Evolutionary conservation across 2,329 filamentous ascomycete genomes (phyloP).

Genomic region (Pseudonectria foliicola): DNA sequence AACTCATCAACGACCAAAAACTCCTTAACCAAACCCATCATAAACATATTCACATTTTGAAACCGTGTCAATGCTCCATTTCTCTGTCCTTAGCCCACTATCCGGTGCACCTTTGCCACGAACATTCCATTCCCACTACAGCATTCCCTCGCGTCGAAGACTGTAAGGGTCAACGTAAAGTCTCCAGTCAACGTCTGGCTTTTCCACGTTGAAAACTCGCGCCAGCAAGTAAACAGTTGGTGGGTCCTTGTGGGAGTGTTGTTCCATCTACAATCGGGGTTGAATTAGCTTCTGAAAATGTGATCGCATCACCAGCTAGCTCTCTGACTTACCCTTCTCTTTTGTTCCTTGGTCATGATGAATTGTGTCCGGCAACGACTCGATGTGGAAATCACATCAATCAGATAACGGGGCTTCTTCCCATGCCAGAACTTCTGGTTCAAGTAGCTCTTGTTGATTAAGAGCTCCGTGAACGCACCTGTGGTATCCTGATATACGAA

Average conservation of each 20-base stretch:
- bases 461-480: slow-evolving; percentile 25
- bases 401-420: slow-evolving; percentile 32
- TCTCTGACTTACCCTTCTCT: slow-evolving; percentile 32
- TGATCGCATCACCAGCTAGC: no score
- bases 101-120: no score
- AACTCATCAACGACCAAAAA: no score
- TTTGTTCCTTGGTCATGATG: slow-evolving; percentile 40
- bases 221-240: slow-evolving; percentile 33
- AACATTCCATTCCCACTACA: slow-evolving; percentile 10
- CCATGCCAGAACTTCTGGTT: slow-evolving; percentile 17
- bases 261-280: slow-evolving; percentile 13
- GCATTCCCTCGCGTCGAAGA: slow-evolving; percentile 10
- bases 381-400: slow-evolving; percentile 46
- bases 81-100: no score
- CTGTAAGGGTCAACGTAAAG: slow-evolving; percentile 33
- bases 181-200: slow-evolving; percentile 22
- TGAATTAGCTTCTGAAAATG: background rate
- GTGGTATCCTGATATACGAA: slow-evolving; percentile 35
- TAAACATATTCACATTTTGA: no score
- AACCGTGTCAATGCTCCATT: no score
- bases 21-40: no score
- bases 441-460: slow-evolving; percentile 30
- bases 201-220: slow-evolving; percentile 32
- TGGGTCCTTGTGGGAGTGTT: slow-evolving; percentile 3
- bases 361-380: slow-evolving; percentile 32